Evolutionary conservation across 495 filamentous ascomycete genomes (phyloP).

Genomic region (Copromyces sp.): DNA sequence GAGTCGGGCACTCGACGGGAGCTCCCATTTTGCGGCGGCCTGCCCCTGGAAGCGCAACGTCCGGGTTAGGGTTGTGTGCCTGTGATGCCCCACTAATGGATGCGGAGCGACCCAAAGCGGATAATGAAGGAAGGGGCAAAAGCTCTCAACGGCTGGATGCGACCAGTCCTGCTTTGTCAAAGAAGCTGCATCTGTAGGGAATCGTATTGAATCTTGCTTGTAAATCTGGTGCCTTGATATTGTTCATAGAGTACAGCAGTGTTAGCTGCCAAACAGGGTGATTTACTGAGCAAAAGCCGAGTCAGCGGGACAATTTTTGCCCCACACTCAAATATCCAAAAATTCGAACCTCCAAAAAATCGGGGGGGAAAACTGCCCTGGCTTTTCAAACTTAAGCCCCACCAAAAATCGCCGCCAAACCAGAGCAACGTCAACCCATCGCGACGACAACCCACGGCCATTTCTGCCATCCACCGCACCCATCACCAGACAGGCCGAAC

Average conservation of each 20-base stretch:
- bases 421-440: constrained; percentile 1
- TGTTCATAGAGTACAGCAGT: not conserved
- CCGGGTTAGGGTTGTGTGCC: not conserved
- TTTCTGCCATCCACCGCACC: not conserved
- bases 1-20: not conserved
- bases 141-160: not conserved
- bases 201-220: not conserved
- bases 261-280: not conserved
- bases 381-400: constrained; percentile 15
- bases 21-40: not conserved
- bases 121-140: not conserved
- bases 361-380: not conserved
- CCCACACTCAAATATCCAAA: constrained; percentile 29
- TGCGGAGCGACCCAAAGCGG: not conserved
- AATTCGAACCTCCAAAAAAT: constrained; percentile 12
- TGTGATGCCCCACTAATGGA: not conserved
- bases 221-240: not conserved
- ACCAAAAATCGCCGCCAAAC: constrained; percentile 14
- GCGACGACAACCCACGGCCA: not conserved
- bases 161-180: not conserved
- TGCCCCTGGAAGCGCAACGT: not conserved
- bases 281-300: not conserved
- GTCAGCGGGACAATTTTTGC: constrained; percentile 19
- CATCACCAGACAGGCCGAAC: not conserved
- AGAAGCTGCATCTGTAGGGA: not conserved